A percentile compares a stretch with the other conserved stretches of the same genome.
phyloP scores from a whole-genome alignment of 371 early-diverging fungal genomes.

The Catenaria anguillulae region DNA sequence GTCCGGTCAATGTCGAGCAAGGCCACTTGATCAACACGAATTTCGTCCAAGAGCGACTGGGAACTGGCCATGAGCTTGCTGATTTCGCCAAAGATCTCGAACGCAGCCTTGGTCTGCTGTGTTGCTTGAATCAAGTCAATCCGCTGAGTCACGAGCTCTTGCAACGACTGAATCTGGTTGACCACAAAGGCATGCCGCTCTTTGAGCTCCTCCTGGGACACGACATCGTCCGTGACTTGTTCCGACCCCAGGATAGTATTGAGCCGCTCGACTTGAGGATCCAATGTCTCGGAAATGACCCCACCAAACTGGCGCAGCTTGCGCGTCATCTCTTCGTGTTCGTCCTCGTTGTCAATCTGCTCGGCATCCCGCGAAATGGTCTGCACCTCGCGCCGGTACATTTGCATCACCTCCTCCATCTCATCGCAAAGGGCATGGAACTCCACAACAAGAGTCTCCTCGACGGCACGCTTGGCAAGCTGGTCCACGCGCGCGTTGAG shows the following conservation, averaged over 20 bases:
- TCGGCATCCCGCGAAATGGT: constrained; percentile 1
- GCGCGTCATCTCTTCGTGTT: not conserved
- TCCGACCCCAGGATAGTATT: not conserved
- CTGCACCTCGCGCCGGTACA: constrained; percentile 2
- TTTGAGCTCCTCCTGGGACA: not conserved
- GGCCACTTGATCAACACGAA: not conserved
- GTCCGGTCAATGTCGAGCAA: constrained; percentile 6
- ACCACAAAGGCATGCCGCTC: not conserved
- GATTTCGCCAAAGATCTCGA: constrained; percentile 4
- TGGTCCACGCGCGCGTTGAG: not conserved
- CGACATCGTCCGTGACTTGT: not conserved
- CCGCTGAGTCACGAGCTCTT: not conserved
- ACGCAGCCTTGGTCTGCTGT: not conserved
- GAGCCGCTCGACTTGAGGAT: not conserved
- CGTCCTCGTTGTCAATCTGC: constrained; percentile 3
- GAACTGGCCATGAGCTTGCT: not conserved
- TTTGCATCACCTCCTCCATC: constrained; percentile 1
- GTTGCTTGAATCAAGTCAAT: not conserved
- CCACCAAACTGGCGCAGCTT: not conserved
- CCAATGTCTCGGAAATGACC: not conserved
- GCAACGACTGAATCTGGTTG: not conserved
- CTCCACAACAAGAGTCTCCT: not conserved
- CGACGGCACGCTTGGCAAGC: not conserved
- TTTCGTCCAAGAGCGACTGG: constrained; percentile 3
- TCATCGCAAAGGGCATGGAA: not conserved